Evolutionary conservation across 768 basidiomycete genomes (phyloP).

Genomic region (Agaricus subrufescens): DNA sequence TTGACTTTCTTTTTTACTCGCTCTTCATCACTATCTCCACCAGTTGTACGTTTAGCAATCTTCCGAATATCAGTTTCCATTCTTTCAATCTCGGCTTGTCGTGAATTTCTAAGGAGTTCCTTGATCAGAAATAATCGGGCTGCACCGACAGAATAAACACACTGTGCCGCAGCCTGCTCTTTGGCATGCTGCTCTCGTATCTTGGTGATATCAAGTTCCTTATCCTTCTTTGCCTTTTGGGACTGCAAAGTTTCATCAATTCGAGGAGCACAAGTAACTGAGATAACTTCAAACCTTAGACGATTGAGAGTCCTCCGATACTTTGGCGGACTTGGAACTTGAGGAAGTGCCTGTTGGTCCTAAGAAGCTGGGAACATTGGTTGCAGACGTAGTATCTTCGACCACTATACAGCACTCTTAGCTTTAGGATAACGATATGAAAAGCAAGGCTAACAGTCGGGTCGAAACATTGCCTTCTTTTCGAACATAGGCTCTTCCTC

Average conservation of each 20-base stretch:
- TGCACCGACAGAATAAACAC: slow-evolving; percentile 12
- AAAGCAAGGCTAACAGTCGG: slow-evolving; percentile 63
- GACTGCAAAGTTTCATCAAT: slow-evolving; percentile 9
- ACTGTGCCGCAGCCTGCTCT: slow-evolving; percentile 66
- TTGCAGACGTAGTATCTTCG: slow-evolving; percentile 26
- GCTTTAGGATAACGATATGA: not conserved
- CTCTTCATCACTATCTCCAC: slow-evolving; percentile 62
- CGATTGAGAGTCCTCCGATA: slow-evolving; percentile 4
- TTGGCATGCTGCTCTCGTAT: slow-evolving; percentile 74
- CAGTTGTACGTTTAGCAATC: slow-evolving; percentile 57
- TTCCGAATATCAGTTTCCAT: slow-evolving; percentile 89
- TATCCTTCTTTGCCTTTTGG: slow-evolving; percentile 36
- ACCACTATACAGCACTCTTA: slow-evolving; percentile 24
- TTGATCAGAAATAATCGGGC: not conserved
- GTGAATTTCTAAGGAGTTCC: slow-evolving; percentile 41
- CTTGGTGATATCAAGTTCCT: slow-evolving; percentile 51
- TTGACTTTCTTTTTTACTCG: slow-evolving; percentile 50
- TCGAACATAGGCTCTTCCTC: slow-evolving; percentile 54
- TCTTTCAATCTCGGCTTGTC: slow-evolving; percentile 73
- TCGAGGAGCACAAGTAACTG: not conserved
- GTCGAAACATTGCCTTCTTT: slow-evolving; percentile 81
- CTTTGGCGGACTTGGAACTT: slow-evolving; percentile 13
- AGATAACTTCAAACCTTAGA: slow-evolving; percentile 11
- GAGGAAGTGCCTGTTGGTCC: slow-evolving; percentile 18
- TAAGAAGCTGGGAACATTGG: slow-evolving; percentile 36